These are phyloP conservation scores for Monilinia polystroma DNA, from an alignment of 2,329 filamentous ascomycete genomes.

Conservation along the genomic window DNA sequence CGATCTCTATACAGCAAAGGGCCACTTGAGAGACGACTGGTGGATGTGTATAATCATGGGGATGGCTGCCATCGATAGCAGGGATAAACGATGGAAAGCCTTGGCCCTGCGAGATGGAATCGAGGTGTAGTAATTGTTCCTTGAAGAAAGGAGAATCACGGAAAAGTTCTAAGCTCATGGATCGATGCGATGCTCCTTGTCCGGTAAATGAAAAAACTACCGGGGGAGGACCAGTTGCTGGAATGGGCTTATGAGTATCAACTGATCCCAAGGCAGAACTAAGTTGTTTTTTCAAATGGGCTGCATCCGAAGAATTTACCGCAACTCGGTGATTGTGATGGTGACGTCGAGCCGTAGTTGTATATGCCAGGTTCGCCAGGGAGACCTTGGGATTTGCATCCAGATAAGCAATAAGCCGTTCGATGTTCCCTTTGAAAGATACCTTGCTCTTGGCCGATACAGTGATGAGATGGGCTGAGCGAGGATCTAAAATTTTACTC, in stretches of 20 bases:
- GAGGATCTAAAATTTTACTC: too few relatives aligned
- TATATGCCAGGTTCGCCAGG: conserved; percentile 7
- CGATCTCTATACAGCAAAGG: conserved; percentile 4
- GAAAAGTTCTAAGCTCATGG: not conserved
- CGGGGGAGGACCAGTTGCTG: not conserved
- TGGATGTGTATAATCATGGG: not conserved
- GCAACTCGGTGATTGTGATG: conserved; percentile 4
- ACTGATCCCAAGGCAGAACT: too few relatives aligned
- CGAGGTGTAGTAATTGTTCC: not conserved
- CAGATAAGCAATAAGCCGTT: too few relatives aligned
- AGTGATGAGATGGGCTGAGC: not conserved
- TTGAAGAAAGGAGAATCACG: not conserved
- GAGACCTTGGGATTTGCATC: not conserved
- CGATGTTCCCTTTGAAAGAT: too few relatives aligned
- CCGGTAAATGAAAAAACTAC: conserved; percentile 15
- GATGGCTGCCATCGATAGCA: not conserved
- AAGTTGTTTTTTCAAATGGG: too few relatives aligned
- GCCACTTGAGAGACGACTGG: not conserved
- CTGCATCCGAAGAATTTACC: not conserved
- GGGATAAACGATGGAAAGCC: conserved; percentile 6
- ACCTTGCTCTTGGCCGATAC: conserved; percentile 1
- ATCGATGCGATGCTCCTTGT: conserved; percentile 3
- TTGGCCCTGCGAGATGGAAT: not conserved
- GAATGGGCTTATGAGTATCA: not conserved
- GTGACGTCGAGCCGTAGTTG: conserved; percentile 12